Percentiles rank a stretch among this genome's conserved stretches.
These are phyloP conservation scores for Poa annua DNA, from an alignment of 176 grass and related monocot genomes.

Conservation along the genomic window DNA sequence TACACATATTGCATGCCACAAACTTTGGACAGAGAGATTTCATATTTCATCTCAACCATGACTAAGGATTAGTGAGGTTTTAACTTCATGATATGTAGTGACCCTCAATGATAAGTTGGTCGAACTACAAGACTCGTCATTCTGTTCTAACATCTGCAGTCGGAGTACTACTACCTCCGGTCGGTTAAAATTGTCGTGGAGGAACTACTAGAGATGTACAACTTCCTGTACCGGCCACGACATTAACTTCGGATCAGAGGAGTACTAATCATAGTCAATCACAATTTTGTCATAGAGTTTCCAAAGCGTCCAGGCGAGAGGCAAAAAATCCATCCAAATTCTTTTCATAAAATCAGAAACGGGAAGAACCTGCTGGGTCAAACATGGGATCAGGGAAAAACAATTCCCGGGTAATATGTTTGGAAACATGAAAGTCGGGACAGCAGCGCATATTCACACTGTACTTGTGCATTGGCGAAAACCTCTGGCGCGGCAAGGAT, in stretches of 20 bases:
- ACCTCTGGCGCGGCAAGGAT: neutral
- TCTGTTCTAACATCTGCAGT: neutral
- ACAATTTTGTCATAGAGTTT: neutral
- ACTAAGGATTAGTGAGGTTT: neutral
- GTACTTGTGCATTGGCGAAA: constrained; percentile 36
- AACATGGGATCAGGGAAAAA: constrained; percentile 29
- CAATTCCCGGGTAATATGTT: neutral
- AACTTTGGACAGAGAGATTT: neutral
- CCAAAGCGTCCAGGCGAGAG: neutral
- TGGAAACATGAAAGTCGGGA: neutral
- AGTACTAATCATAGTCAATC: neutral
- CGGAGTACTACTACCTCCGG: neutral
- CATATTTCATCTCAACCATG: neutral
- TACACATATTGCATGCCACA: neutral
- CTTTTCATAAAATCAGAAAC: neutral
- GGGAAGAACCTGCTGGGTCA: neutral
- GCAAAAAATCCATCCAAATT: neutral
- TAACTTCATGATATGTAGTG: neutral
- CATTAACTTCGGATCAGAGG: too few species aligned
- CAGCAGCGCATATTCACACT: constrained; percentile 34
- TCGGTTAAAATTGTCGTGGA: too few species aligned
- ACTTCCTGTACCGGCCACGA: too few species aligned
- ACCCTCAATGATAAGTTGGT: neutral
- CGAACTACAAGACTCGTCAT: neutral
- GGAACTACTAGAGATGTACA: too few species aligned